Conservation (phyloP, 805 yeast genomes). For the Sugiyamaella smithiae region DNA sequence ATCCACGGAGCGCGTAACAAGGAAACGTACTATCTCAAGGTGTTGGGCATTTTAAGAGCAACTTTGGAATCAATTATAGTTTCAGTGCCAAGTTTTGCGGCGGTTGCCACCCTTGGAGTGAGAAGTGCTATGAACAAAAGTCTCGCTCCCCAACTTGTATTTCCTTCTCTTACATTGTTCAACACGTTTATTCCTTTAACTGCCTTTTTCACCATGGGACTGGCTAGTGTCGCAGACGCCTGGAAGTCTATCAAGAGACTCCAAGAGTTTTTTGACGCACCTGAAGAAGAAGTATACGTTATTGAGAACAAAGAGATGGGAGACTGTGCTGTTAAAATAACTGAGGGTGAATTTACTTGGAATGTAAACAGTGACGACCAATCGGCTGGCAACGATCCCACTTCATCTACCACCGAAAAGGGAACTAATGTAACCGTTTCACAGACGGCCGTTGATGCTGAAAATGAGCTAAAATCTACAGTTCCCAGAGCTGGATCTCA, state of each 20-base stretch:
- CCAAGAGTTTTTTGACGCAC: slow-evolving; percentile 60
- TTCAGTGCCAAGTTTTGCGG: slow-evolving; percentile 63
- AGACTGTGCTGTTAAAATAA: slow-evolving; percentile 47
- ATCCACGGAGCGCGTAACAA: slow-evolving; percentile 50
- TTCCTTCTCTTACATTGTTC: slow-evolving; percentile 69
- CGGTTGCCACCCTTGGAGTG: slow-evolving; percentile 56
- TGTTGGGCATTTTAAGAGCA: slow-evolving; percentile 63
- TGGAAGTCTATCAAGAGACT: slow-evolving; percentile 89
- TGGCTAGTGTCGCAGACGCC: slow-evolving; percentile 78
- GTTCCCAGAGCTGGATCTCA: slow-evolving; percentile 25
- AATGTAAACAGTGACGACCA: slow-evolving; percentile 27
- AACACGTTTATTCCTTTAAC: slow-evolving; percentile 65
- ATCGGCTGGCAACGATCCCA: neutral
- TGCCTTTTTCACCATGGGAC: slow-evolving; percentile 62
- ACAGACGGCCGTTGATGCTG: slow-evolving; percentile 39
- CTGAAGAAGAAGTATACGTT: slow-evolving; percentile 36
- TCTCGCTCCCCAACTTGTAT: slow-evolving; percentile 57
- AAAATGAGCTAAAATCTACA: slow-evolving; percentile 43
- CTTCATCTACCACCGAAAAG: neutral
- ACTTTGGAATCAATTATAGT: slow-evolving; percentile 61
- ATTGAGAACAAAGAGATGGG: slow-evolving; percentile 27
- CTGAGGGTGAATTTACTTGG: slow-evolving; percentile 65
- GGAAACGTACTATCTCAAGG: slow-evolving; percentile 60
- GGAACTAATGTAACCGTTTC: neutral
- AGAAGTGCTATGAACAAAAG: slow-evolving; percentile 42